phyloP scores from a whole-genome alignment of 805 yeast genomes.

The Peterozyma xylosa region DNA sequence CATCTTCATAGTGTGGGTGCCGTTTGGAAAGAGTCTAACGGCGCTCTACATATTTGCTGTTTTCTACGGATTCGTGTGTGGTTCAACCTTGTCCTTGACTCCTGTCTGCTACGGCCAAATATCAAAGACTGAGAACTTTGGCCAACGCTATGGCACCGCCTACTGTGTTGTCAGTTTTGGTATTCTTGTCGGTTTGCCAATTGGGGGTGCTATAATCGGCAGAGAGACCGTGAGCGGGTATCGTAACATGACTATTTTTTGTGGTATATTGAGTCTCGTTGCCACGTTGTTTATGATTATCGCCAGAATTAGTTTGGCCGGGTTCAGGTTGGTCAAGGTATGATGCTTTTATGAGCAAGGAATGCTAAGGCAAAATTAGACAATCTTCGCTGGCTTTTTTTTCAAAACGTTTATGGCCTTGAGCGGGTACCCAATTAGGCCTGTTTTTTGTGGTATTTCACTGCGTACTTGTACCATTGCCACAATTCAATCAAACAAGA shows the following conservation, averaged over 20 bases:
- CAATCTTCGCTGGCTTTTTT: too few relatives aligned
- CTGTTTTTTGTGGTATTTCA: too few relatives aligned
- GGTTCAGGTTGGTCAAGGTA: constrained; percentile 4
- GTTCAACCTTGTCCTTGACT: constrained; percentile 55
- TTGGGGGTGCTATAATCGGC: constrained; percentile 20
- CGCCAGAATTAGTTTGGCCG: constrained; percentile 3
- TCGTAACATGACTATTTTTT: constrained; percentile 5
- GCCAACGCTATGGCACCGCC: constrained; percentile 63
- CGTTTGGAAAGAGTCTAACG: constrained; percentile 39
- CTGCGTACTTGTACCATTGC: too few relatives aligned
- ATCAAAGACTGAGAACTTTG: constrained; percentile 57
- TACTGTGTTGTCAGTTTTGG: constrained; percentile 41
- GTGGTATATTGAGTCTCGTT: constrained; percentile 1
- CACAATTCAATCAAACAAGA: too few relatives aligned
- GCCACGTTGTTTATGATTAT: constrained; percentile 2
- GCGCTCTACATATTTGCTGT: constrained; percentile 46
- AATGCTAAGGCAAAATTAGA: too few relatives aligned
- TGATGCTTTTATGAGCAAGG: too few relatives aligned
- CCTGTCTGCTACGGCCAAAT: constrained; percentile 68
- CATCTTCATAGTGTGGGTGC: constrained; percentile 55
- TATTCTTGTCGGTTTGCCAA: constrained; percentile 39
- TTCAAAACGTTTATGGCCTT: too few relatives aligned
- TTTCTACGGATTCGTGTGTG: constrained; percentile 50
- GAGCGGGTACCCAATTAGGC: too few relatives aligned
- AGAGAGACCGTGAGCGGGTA: constrained; percentile 3